A percentile compares a stretch with the other conserved stretches of the same genome.
Evolutionary conservation across 2,329 filamentous ascomycete genomes (phyloP).

Genomic region (Calonectria naviculata): DNA sequence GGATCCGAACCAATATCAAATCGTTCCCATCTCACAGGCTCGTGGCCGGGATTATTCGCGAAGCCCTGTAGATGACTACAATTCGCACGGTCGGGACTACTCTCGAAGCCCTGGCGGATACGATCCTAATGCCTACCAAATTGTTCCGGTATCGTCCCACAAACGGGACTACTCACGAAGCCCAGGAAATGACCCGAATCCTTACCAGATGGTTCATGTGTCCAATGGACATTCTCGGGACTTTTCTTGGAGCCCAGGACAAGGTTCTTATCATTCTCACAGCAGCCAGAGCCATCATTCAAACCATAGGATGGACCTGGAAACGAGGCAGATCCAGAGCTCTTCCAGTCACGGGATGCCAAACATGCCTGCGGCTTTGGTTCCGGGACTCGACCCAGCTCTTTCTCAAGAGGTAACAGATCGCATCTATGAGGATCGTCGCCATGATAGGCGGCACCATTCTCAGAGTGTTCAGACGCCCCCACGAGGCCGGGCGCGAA

Average conservation of each 20-base stretch:
- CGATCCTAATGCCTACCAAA: constrained; percentile 32
- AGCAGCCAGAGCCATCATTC: constrained; percentile 45
- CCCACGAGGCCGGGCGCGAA: constrained; percentile 51
- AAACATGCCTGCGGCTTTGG: constrained; percentile 65
- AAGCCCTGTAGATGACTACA: constrained; percentile 5
- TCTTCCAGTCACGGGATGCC: constrained; percentile 55
- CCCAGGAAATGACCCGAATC: constrained; percentile 8
- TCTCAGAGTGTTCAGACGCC: constrained; percentile 52
- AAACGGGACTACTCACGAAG: constrained; percentile 12
- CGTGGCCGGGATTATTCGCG: constrained; percentile 12
- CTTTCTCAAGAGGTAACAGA: constrained; percentile 68
- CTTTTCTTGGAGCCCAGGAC: constrained; percentile 47
- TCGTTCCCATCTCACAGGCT: constrained; percentile 15
- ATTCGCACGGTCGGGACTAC: constrained; percentile 47
- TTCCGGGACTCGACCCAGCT: constrained; percentile 69
- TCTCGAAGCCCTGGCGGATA: constrained; percentile 42
- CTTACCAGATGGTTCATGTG: background rate
- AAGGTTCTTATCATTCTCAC: constrained; percentile 43
- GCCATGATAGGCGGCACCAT: constrained; percentile 58
- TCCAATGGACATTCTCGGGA: constrained; percentile 43
- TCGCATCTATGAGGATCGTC: constrained; percentile 66
- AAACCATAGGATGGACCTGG: constrained; percentile 49
- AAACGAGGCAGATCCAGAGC: constrained; percentile 46
- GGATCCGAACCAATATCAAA: constrained; percentile 38
- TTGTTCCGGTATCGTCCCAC: constrained; percentile 13